These are phyloP conservation scores for Periconia macrospinosa DNA, from an alignment of 2,329 filamentous ascomycete genomes.

Conservation along the genomic window DNA sequence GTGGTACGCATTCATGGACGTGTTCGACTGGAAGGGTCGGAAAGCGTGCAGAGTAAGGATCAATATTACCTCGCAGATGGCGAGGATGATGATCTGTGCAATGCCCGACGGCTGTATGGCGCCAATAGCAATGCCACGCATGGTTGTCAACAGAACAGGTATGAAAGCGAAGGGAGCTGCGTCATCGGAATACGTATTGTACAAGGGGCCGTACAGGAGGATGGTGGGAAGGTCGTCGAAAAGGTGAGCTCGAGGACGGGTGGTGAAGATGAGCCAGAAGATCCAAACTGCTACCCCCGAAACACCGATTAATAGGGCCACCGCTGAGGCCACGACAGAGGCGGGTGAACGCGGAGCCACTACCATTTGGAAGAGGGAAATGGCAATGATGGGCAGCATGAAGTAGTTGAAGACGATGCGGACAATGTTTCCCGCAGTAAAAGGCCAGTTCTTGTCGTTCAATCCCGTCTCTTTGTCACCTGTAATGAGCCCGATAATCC, in stretches of 20 bases:
- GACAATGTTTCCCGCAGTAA: conserved; percentile 62
- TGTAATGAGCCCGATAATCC: conserved; percentile 72
- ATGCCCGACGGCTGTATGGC: conserved; percentile 92
- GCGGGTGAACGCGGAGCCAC: conserved; percentile 68
- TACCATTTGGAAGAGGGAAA: conserved; percentile 91
- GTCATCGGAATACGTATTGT: conserved; percentile 96
- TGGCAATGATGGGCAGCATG: conserved; percentile 78
- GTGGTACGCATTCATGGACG: conserved; percentile 97
- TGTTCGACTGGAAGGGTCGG: conserved; percentile 84
- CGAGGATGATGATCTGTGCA: conserved; percentile 86
- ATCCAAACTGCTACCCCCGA: conserved; percentile 77
- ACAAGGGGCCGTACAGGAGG: conserved; percentile 86
- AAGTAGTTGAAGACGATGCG: conserved; percentile 93
- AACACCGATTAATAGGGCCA: conserved; percentile 71
- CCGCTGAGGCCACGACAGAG: conserved; percentile 73
- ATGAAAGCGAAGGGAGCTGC: conserved; percentile 88
- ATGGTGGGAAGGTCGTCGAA: conserved; percentile 94
- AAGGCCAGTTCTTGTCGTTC: conserved; percentile 87
- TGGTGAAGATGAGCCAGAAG: conserved; percentile 76
- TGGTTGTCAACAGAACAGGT: conserved; percentile 79
- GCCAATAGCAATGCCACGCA: conserved; percentile 87
- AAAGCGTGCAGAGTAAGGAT: conserved; percentile 87
- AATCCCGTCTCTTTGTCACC: conserved; percentile 82
- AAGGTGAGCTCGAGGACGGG: conserved; percentile 79
- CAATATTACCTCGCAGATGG: conserved; percentile 90